These are phyloP conservation scores for Leccinum griseonigrum DNA, from an alignment of 1,284 basidiomycete genomes.

Conservation along the genomic window DNA sequence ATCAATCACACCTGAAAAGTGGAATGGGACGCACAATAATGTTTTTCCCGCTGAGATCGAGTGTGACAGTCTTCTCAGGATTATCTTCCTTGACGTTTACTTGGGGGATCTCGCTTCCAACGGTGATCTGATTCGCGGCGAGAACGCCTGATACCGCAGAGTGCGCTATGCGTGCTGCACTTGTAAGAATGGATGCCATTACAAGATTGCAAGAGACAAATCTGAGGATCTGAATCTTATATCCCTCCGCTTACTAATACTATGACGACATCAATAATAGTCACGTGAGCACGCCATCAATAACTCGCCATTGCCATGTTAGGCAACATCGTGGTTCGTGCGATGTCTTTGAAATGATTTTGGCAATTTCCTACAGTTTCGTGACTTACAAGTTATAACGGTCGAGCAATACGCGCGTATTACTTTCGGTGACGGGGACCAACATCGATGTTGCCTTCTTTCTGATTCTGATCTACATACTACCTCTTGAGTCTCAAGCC, in stretches of 20 bases:
- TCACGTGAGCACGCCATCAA: constrained; percentile 7
- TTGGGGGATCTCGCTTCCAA: constrained; percentile 46
- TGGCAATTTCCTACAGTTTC: no score
- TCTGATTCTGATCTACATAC: no score
- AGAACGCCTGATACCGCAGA: constrained; percentile 50
- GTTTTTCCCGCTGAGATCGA: constrained; percentile 64
- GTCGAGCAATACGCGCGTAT: no score
- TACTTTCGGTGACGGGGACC: no score
- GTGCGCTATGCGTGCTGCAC: constrained; percentile 52
- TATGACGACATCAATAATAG: constrained; percentile 9
- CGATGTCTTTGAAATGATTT: no score
- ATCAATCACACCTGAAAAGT: constrained; percentile 12
- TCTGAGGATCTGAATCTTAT: constrained; percentile 1
- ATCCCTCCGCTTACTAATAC: neutral
- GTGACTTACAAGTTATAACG: no score
- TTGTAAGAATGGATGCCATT: constrained; percentile 50
- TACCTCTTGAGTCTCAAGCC: no score
- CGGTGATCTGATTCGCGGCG: constrained; percentile 45
- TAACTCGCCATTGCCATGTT: no score
- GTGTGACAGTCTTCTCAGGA: constrained; percentile 46
- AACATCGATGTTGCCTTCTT: no score
- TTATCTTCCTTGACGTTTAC: constrained; percentile 58
- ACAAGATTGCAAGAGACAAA: neutral
- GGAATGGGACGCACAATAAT: constrained; percentile 55
- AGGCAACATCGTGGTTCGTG: no score